These are phyloP conservation scores for Mycena vulgaris DNA, from an alignment of 768 basidiomycete genomes.

Conservation along the genomic window DNA sequence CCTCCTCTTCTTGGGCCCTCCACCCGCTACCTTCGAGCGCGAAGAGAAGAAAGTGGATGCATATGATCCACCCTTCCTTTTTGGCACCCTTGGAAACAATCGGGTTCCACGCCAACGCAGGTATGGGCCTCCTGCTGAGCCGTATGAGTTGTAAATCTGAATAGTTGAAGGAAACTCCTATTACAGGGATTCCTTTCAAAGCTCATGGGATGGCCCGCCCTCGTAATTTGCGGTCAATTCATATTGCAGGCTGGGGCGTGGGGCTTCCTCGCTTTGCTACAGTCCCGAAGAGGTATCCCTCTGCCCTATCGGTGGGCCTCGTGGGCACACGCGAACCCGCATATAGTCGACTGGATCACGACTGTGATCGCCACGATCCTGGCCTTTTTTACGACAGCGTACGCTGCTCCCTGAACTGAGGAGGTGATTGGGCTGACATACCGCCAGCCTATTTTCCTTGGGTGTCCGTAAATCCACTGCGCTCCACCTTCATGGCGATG, in stretches of 20 bases:
- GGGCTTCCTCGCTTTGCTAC: neutral
- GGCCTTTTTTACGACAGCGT: neutral
- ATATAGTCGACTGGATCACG: neutral
- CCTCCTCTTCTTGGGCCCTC: too few relatives aligned
- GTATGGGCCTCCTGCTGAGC: too few relatives aligned
- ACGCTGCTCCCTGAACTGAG: neutral
- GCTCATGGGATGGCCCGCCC: conserved; percentile 5
- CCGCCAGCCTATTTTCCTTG: neutral
- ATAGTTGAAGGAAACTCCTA: too few relatives aligned
- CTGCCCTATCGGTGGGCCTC: neutral
- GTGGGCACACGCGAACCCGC: neutral
- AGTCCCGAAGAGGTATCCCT: neutral
- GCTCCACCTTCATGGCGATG: neutral
- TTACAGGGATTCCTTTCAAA: neutral
- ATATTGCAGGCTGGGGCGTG: neutral
- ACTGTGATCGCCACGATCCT: neutral
- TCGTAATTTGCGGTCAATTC: conserved; percentile 1
- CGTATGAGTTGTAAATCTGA: too few relatives aligned
- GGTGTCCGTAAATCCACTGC: neutral
- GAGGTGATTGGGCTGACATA: neutral
- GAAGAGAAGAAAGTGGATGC: too few relatives aligned
- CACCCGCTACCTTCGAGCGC: too few relatives aligned
- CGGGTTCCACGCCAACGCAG: too few relatives aligned
- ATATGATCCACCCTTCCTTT: too few relatives aligned
- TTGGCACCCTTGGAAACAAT: too few relatives aligned